Conservation (phyloP, 805 yeast species). For the Metschnikowia drakensbergensis region DNA sequence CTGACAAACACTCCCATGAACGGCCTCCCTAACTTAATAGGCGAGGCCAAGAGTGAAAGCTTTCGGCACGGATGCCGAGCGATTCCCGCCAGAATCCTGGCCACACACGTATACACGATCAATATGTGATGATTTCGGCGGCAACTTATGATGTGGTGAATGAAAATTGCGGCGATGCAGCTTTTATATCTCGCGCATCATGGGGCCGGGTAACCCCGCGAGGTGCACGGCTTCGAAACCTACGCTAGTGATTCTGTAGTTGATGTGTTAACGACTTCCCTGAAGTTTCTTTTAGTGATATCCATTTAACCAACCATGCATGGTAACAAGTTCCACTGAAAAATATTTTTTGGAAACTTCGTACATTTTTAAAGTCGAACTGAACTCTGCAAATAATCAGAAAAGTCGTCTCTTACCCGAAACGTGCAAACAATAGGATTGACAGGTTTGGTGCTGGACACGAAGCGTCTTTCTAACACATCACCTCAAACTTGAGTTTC, state of each 20-base stretch:
- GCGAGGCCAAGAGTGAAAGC: constrained; percentile 27
- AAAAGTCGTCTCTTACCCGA: not conserved
- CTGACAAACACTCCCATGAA: constrained; percentile 17
- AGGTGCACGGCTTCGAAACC: not conserved
- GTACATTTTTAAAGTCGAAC: too few species aligned
- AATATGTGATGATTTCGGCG: constrained; percentile 28
- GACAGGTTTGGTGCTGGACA: too few species aligned
- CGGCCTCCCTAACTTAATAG: constrained; percentile 39
- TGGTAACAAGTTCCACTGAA: too few species aligned
- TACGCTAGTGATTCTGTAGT: too few species aligned
- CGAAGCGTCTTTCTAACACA: too few species aligned
- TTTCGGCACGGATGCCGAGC: constrained; percentile 22
- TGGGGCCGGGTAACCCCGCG: constrained; percentile 15
- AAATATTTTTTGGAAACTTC: too few species aligned
- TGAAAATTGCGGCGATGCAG: not conserved
- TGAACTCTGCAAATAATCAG: too few species aligned
- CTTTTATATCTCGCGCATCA: constrained; percentile 3
- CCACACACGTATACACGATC: constrained; percentile 25
- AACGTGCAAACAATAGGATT: not conserved
- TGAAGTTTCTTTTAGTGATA: too few species aligned
- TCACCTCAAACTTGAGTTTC: too few species aligned
- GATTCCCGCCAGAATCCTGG: constrained; percentile 10
- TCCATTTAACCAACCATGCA: too few species aligned
- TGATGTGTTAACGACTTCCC: too few species aligned
- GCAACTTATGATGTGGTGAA: constrained; percentile 35